These are phyloP conservation scores for Corylus avellana DNA, from an alignment of 306 rosid species.

Conservation along the genomic window DNA sequence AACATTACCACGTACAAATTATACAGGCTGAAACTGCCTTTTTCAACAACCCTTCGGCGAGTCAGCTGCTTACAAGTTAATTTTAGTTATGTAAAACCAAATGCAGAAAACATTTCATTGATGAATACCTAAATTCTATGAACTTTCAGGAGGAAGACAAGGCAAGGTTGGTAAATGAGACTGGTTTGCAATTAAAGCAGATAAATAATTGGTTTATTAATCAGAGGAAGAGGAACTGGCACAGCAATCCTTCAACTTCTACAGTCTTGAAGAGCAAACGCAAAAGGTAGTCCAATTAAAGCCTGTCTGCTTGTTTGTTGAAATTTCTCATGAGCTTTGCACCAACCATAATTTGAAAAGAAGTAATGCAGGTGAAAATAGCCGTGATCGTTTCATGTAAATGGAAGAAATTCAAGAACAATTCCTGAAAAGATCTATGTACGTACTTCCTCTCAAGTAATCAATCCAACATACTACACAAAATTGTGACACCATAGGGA, in stretches of 20 bases:
- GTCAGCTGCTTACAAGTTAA: constrained; percentile 4
- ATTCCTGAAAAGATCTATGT: constrained; percentile 1
- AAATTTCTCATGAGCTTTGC: constrained; percentile 26
- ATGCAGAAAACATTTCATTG: background rate
- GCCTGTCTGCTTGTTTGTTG: background rate
- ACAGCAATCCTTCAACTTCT: constrained; percentile 92
- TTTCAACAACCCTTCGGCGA: background rate
- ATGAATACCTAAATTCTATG: background rate
- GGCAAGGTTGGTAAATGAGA: constrained; percentile 93
- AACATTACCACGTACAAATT: background rate
- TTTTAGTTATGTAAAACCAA: background rate
- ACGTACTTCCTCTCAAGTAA: constrained; percentile 24
- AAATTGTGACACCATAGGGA: constrained; percentile 14
- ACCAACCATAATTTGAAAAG: constrained; percentile 54
- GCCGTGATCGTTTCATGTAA: constrained; percentile 47
- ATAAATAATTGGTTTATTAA: constrained; percentile 98
- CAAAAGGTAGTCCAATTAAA: constrained; percentile 60
- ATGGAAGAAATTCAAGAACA: constrained; percentile 28
- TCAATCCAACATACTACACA: constrained; percentile 23
- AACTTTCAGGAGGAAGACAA: constrained; percentile 89
- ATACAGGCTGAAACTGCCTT: background rate
- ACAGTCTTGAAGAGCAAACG: constrained; percentile 93
- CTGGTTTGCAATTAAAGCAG: constrained; percentile 93
- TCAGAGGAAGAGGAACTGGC: constrained; percentile 99
- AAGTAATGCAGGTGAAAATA: constrained; percentile 81